phyloP scores from a whole-genome alignment of 176 grass and related monocot genomes.

The Urochloa ruziziensis region DNA sequence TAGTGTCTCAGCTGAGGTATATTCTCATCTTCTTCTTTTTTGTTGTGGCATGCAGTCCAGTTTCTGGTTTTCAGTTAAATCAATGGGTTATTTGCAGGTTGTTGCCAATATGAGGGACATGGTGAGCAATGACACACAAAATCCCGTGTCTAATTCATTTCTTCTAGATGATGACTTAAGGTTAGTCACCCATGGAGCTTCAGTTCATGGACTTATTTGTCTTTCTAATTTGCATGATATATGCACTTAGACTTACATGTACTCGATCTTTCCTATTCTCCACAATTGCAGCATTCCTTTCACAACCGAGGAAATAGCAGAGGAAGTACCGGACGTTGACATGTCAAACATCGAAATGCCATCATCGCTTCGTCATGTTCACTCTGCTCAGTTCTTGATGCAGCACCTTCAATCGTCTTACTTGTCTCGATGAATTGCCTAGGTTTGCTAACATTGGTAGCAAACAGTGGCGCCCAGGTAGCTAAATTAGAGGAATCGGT shows the following conservation, averaged over 20 bases:
- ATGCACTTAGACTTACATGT: neutral
- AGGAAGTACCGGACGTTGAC: slow-evolving; percentile 65
- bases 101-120: slow-evolving; percentile 81
- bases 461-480: neutral
- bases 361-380: slow-evolving; percentile 52
- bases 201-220: neutral
- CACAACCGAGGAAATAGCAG: slow-evolving; percentile 79
- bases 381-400: slow-evolving; percentile 61
- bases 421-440: slow-evolving; percentile 7
- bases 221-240: slow-evolving; percentile 7
- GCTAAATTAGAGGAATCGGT: slow-evolving; percentile 5
- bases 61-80: neutral
- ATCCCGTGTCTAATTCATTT: slow-evolving; percentile 84
- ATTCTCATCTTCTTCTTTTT: slow-evolving; percentile 6
- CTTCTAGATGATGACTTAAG: slow-evolving; percentile 88
- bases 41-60: neutral
- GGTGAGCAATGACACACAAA: slow-evolving; percentile 73
- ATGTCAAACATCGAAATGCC: slow-evolving; percentile 64
- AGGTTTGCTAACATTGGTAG: neutral
- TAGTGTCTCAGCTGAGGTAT: slow-evolving; percentile 74
- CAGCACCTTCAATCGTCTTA: slow-evolving; percentile 45
- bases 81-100: slow-evolving; percentile 37
- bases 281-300: slow-evolving; percentile 75
- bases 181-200: slow-evolving; percentile 33
- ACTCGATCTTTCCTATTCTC: slow-evolving; percentile 1